phyloP scores from a whole-genome alignment of 2,329 filamentous ascomycete genomes.

The Penicillium capsulatum region DNA sequence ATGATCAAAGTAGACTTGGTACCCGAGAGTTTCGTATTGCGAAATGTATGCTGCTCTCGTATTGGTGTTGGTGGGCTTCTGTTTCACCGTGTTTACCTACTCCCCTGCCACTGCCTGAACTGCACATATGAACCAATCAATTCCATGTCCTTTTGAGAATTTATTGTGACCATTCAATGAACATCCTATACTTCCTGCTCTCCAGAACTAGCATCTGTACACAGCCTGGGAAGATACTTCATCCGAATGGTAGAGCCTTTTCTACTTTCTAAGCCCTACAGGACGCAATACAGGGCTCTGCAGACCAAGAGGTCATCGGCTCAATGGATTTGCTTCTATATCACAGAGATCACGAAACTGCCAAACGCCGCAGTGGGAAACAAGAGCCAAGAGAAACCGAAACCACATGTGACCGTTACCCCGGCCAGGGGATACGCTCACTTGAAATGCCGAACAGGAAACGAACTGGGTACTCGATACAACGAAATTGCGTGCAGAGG shows the following conservation, averaged over 20 bases:
- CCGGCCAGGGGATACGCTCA: slow-evolving; percentile 28
- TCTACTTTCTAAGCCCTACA: neutral
- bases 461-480: slow-evolving; percentile 32
- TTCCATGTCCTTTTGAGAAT: too few relatives aligned
- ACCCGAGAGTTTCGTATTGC: slow-evolving; percentile 17
- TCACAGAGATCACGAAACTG: slow-evolving; percentile 22
- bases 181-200: too few relatives aligned
- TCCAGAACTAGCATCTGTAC: too few relatives aligned
- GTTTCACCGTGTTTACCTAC: too few relatives aligned
- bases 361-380: slow-evolving; percentile 27
- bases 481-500: slow-evolving; percentile 16
- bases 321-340: slow-evolving; percentile 25
- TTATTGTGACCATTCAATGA: too few relatives aligned
- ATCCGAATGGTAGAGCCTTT: neutral
- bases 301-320: slow-evolving; percentile 8
- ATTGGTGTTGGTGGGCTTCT: slow-evolving; percentile 6
- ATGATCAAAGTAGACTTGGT: slow-evolving; percentile 20
- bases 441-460: slow-evolving; percentile 20
- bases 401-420: slow-evolving; percentile 17
- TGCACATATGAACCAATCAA: slow-evolving; percentile 22
- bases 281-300: neutral
- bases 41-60: slow-evolving; percentile 12
- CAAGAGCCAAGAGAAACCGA: slow-evolving; percentile 18
- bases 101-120: slow-evolving; percentile 6
- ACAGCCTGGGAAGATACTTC: too few relatives aligned